Percentiles rank a stretch among this genome's conserved stretches.
Conservation (phyloP, 2,329 filamentous ascomycete genomes). For the Proliferodiscus dingleyae region DNA sequence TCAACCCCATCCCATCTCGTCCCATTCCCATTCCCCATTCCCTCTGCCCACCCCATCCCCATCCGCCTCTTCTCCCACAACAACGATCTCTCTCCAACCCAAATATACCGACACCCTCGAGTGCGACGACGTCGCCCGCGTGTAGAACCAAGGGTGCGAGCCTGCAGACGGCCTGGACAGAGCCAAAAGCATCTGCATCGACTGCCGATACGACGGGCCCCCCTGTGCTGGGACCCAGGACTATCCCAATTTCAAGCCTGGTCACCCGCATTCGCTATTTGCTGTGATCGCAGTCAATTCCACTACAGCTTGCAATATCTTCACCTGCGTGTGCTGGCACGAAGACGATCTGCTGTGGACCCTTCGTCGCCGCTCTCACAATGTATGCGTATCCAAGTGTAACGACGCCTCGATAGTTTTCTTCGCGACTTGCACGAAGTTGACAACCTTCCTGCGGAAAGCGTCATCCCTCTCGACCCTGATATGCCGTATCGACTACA, state of each 20-base stretch:
- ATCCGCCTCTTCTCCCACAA: constrained; percentile 1
- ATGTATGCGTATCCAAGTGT: constrained; percentile 27
- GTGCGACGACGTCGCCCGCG: neutral
- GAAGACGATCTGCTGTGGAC: neutral
- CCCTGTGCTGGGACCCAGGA: neutral
- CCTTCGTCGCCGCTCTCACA: constrained; percentile 12
- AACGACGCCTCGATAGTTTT: constrained; percentile 15
- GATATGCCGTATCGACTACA: constrained; percentile 27
- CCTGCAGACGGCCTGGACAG: neutral
- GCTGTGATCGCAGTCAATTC: neutral
- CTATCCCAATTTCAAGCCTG: constrained; percentile 3
- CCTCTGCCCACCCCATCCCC: neutral
- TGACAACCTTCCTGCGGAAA: constrained; percentile 19
- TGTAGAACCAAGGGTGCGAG: neutral
- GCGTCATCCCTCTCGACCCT: constrained; percentile 17
- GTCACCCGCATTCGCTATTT: neutral
- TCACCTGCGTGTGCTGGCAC: constrained; percentile 5
- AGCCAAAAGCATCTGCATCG: neutral
- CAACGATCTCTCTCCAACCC: too few species aligned
- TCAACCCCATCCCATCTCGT: constrained; percentile 2
- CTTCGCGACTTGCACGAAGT: constrained; percentile 18
- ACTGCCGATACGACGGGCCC: neutral
- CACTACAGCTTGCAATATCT: constrained; percentile 1
- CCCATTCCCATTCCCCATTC: neutral
- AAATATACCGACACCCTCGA: too few species aligned